Base-by-base conservation (phyloP, 805 yeast genomes). In the Ogataea trehalophila region DNA sequence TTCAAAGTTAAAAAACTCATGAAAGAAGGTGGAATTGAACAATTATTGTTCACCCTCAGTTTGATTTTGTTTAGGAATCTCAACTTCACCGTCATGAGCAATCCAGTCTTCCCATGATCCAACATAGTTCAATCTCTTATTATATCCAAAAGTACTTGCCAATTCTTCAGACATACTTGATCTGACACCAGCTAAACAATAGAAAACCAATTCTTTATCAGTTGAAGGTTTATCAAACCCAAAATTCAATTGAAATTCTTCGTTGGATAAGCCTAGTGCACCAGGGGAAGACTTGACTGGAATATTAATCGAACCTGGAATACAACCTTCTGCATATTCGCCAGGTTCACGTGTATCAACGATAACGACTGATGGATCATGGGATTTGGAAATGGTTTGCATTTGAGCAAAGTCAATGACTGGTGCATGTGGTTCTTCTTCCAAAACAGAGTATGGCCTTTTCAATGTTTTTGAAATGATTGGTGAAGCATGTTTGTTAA, bases 261-360 rank as follows among this genome's bases (percentile, higher is more conserved):
- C 95, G 6, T 77, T 75, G 1, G 83, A 68, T 43, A 92, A 76
- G 42, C 87, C 89, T 50, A 92, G 74, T 0, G 98, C 98, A 18
- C 96, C 96, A 0, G 98, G 98, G 13, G 91, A 79, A 5, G 94
- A 80, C 61, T 89, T 89, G 70, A 82, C 84, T 17, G 99, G 98
- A 48, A 92, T 77, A 62, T 94, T 94, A 47, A 91, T 67, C 6
- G 98, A 84, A 14, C 80, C 77, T 29, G 97, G 97, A 57, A 92
- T 85, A 62, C 78, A 81, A 39, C 96, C 96, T 42, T 72, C 80
- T 36, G 69, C 70, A 47, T 48, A 69, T 69, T 92, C 99, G 23
- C 73, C 76, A 6, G 97, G 97, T 71, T 92, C 98, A 64, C 99
- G 81, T 18, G 88, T 97, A 62, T 92, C 99, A 22, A 92, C 82